Conservation (phyloP, 495 filamentous ascomycete genomes). For the Durotheca rogersii region DNA sequence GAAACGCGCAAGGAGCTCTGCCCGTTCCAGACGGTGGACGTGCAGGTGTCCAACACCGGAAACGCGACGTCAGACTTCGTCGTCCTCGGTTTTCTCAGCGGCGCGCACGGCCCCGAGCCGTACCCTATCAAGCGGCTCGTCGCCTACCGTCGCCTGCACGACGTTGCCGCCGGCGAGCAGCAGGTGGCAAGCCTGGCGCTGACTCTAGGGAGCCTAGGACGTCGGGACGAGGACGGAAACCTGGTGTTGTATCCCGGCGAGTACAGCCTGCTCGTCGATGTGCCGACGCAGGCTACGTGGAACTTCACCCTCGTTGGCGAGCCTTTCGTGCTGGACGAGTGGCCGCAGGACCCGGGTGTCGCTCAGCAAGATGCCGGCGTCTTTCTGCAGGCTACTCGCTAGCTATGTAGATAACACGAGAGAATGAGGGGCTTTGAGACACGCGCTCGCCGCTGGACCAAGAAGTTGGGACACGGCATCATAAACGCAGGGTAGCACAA, state of each 20-base stretch:
- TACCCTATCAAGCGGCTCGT: conserved; percentile 63
- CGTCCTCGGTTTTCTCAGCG: conserved; percentile 56
- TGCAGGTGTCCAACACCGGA: conserved; percentile 52
- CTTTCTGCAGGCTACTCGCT: too few relatives aligned
- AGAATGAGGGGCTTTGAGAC: not conserved
- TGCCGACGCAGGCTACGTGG: conserved; percentile 31
- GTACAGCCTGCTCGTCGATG: conserved; percentile 60
- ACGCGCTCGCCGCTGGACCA: too few relatives aligned
- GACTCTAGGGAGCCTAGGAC: conserved; percentile 55
- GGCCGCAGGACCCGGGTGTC: conserved; percentile 38
- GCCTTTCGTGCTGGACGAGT: conserved; percentile 45
- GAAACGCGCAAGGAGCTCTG: conserved; percentile 40
- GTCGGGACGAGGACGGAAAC: conserved; percentile 58
- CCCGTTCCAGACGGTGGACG: conserved; percentile 45
- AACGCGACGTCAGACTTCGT: conserved; percentile 55
- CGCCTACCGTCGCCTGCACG: conserved; percentile 54
- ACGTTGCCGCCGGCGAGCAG: conserved; percentile 43
- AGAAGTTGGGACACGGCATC: too few relatives aligned
- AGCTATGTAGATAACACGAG: not conserved
- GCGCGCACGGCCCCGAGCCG: conserved; percentile 56
- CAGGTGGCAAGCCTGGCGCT: conserved; percentile 48
- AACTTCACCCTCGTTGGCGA: conserved; percentile 47
- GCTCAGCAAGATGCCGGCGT: too few relatives aligned
- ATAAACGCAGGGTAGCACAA: too few relatives aligned
- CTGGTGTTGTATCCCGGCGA: conserved; percentile 61